Conservation (phyloP, 768 basidiomycete species). For the Scleroderma citrinum region DNA sequence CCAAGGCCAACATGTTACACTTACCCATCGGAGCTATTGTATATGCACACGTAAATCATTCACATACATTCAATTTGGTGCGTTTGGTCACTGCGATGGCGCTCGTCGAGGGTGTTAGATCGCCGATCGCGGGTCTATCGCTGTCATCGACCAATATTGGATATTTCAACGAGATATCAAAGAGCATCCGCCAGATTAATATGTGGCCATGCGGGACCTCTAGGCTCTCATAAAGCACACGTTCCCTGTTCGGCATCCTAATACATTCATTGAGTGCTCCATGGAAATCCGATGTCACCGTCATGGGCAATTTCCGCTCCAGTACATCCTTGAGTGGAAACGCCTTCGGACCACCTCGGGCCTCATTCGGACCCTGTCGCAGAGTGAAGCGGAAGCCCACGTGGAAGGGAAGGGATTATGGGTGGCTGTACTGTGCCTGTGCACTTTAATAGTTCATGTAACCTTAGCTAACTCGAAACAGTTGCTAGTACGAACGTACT, state of each 20-base stretch:
- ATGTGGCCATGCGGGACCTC: not conserved
- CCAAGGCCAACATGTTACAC: not conserved
- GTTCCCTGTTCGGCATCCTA: too few relatives aligned
- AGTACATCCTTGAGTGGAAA: not conserved
- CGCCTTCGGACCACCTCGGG: constrained; percentile 6
- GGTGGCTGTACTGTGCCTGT: constrained; percentile 25
- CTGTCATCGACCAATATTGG: constrained; percentile 3
- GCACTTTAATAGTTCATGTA: constrained; percentile 27
- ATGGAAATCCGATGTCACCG: not conserved
- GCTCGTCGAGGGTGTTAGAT: constrained; percentile 5
- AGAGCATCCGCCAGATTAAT: not conserved
- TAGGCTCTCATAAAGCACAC: not conserved
- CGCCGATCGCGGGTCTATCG: constrained; percentile 14
- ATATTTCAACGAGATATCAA: constrained; percentile 21
- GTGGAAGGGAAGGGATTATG: constrained; percentile 12
- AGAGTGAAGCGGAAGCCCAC: constrained; percentile 10
- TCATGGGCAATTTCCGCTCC: not conserved
- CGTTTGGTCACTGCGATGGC: not conserved
- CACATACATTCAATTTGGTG: too few relatives aligned
- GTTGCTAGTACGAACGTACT: constrained; percentile 11
- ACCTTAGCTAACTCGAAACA: too few relatives aligned
- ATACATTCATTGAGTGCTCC: too few relatives aligned
- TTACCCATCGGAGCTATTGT: constrained; percentile 15
- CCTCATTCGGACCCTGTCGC: constrained; percentile 14
- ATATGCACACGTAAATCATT: constrained; percentile 12